Base-by-base conservation (phyloP, 1,139 yeast genomes). In the Dujonia santamariae region DNA sequence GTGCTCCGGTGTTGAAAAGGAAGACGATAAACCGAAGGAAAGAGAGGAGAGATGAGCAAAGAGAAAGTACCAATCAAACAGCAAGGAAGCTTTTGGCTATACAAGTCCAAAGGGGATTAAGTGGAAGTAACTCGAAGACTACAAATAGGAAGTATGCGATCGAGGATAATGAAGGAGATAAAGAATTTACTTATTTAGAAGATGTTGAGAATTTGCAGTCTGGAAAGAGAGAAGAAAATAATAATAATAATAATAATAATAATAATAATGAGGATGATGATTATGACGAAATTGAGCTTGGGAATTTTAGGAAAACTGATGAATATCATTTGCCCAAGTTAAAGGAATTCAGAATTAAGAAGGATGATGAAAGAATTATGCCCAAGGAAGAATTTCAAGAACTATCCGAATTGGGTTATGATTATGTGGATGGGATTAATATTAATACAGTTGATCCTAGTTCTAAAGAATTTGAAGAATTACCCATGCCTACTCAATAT, bases 261-360 rank as follows among this genome's bases (percentile, higher is more conserved):
- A 14, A 14, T 4, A 9, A 19, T 16, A 9, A 6, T 7, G 28
- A 13, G 7, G 12, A 8, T 9, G 29, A 7, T n/a, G 32, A 22
- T 13, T 25, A 14, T 15, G 16, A 12, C 6, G n/a, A n/a, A n/a
- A n/a, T n/a, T n/a, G n/a, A n/a, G n/a, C 4, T 21, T 6, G n/a
- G 13, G 4, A 18, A 14, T 9, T 29, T 29, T 24, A 22, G 32
- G 5, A 61, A 59, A 36, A 73, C 68, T 34, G 97, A 90, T 54
- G 97, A 90, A 44, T 92, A 84, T 57, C 94, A 88, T 51, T 58
- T 92, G 24, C 98, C 98, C 0, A 73, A 73, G 4, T 60, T 87
- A 25, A 56, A 54, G 34, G 18, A 14, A 16, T 64, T 69, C 34
- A 57, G 50, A 23, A 65, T 63, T 17, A 54, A 47, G 36, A 60